Evolutionary conservation across 495 filamentous ascomycete genomes (phyloP).

Genomic region (Pyronema omphalodes): DNA sequence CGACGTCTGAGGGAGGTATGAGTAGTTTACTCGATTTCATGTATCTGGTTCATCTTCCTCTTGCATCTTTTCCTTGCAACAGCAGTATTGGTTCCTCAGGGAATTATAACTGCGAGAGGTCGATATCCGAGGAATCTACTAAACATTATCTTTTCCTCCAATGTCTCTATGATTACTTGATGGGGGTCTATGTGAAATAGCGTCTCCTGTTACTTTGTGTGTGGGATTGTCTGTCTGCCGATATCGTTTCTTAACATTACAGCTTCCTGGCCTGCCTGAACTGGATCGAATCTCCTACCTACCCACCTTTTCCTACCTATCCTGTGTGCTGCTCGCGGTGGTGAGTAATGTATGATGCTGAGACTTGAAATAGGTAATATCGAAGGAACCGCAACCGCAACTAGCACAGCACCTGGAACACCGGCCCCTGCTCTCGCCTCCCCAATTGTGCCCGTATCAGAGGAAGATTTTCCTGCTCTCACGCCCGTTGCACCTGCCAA

Average conservation of each 20-base stretch:
- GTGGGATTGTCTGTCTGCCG: constrained; percentile 5
- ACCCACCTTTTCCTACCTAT: neutral
- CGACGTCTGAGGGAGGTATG: neutral
- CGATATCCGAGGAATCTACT: neutral
- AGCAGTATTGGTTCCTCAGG: neutral
- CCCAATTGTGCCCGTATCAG: constrained; percentile 22
- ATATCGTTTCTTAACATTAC: neutral
- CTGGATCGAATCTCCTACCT: neutral
- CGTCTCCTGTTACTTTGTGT: constrained; percentile 1
- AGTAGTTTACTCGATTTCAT: neutral
- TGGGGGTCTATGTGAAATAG: constrained; percentile 14
- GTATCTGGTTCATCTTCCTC: constrained; percentile 4
- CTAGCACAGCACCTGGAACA: neutral
- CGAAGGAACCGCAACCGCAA: neutral
- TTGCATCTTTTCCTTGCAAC: neutral
- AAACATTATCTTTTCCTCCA: neutral
- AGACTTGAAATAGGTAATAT: neutral
- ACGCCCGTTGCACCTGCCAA: constrained; percentile 14
- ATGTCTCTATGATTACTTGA: neutral
- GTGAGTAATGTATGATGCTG: constrained; percentile 2
- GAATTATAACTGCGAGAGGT: neutral
- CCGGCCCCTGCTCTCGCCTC: neutral
- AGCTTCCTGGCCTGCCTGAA: neutral
- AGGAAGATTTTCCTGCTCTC: constrained; percentile 43
- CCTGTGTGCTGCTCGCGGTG: neutral